Base-by-base conservation (phyloP, 2,329 filamentous ascomycete species). In the Neocatenulostroma microsporum region DNA sequence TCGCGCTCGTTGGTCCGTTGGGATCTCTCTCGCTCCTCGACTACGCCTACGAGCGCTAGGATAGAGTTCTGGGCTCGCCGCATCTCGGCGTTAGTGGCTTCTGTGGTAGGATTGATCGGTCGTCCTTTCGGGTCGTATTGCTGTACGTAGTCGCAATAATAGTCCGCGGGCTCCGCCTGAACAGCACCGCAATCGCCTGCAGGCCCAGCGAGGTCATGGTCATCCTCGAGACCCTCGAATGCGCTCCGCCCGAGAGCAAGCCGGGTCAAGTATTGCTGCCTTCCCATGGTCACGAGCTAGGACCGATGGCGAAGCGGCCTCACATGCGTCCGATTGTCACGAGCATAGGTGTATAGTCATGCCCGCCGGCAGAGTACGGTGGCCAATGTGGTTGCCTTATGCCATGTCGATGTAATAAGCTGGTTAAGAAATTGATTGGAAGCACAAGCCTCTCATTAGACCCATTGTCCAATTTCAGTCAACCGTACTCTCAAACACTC, bases 31-130 rank as follows among this genome's bases (percentile, higher is more conserved):
- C 46, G 26, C 11, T 34, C 14, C 20, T 68, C 64, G 1, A 69
- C 62, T 1, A 70, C 65, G 14, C 67, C 67, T 8, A 70, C 63
- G 0, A 67, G 61, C 14, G 61, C 63, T 4, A 69, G 56, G 1
- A 69, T 61, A 44, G 68, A 64, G 30, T 71, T 71, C 37, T 68
- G 63, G 6, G 67, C 66, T 35, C 61, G 57, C 34, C 67, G 57
- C 24, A 67, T 53, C 19, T 53, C 55, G 21, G 62, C 55, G 21
- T 62, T 63, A 36, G 62, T 58, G 5, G 56, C 54, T 19, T 59
- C 60, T 9, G 62, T 61, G 23, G 53, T 48, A 9, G 62, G 58
- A 34, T 67, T 68, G 47, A 62, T 50, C 3, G 67, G 65, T 26
- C 62, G 61, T 13, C 66, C 66, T 40, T 62, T 62, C 25, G 58